Evolutionary conservation across 371 early-diverging fungal species (phyloP), one percentile per base, ranked within the genome.

Genomic region (Mucor indicus): DNA sequence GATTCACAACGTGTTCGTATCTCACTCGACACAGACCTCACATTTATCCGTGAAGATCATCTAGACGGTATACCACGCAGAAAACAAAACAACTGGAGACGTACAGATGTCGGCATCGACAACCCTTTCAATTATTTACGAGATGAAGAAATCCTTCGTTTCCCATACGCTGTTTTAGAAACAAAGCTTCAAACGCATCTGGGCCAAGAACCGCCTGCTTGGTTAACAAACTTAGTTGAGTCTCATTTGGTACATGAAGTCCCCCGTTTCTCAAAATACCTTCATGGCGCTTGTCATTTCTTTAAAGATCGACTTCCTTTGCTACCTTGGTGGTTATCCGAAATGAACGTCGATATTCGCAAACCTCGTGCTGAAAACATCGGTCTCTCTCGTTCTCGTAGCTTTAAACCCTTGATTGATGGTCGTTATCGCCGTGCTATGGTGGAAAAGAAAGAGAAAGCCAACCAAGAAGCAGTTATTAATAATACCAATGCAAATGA

Each of bases 191-290:
- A 97, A 67, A 92, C 92, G 1, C 83, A 89, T 52, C 73, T 85
- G 12, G 97, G 97, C 24, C 88, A 89, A 27, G 85, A 87, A 44
- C 90, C 93, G 4, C 96, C 98, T 2, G 79, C 85, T 32, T 99
- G 99, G 99, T 91, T 98, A 21, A 75, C 82, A 7, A 89, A 93
- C 15, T 72, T 99, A 23, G 79, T 96, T 52, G 84, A 91, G 38
- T 80, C 86, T 51, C 87, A 92, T 53, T 69, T 98, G 57, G 96
- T 98, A 25, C 95, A 95, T 67, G 95, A 93, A 36, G 98, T 98
- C 5, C 97, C 98, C 40, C 94, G 96, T 57, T 99, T 99, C 75
- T 92, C 92, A 47, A 99, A 99, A 72, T 99, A 93, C 73, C 83
- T 97, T 40, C 99, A 99, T 75, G 99, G 98, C 49, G 86, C 89